phyloP scores from a whole-genome alignment of 1,284 basidiomycete genomes.

The Malassezia vespertilionis region DNA sequence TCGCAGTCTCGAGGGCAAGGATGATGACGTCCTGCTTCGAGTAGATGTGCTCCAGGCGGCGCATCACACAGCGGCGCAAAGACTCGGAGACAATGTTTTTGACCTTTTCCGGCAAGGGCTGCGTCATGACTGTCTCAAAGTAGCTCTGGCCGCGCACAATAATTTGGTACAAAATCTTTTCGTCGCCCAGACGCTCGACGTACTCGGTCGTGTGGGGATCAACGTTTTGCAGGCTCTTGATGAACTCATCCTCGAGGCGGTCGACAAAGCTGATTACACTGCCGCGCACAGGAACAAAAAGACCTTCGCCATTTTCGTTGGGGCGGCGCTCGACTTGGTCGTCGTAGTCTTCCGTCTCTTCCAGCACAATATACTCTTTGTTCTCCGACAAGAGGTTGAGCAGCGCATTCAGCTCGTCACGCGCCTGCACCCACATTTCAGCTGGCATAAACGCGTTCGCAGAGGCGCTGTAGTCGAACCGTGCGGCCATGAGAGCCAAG shows the following conservation, averaged over 20 bases:
- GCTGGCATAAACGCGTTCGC: constrained; percentile 76
- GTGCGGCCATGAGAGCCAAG: constrained; percentile 80
- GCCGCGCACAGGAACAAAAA: constrained; percentile 38
- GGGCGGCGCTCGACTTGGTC: constrained; percentile 77
- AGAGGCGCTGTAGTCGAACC: constrained; percentile 92
- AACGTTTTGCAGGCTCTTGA: constrained; percentile 91
- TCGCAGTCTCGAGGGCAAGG: constrained; percentile 63
- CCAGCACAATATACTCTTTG: constrained; percentile 63
- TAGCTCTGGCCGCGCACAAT: constrained; percentile 83
- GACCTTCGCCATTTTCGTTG: constrained; percentile 49
- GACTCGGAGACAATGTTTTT: constrained; percentile 19
- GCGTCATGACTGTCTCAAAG: constrained; percentile 52
- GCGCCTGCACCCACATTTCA: constrained; percentile 79
- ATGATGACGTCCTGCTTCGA: constrained; percentile 87
- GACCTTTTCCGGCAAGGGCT: constrained; percentile 12
- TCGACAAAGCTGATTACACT: constrained; percentile 62
- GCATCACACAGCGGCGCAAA: constrained; percentile 67
- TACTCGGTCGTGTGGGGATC: constrained; percentile 98
- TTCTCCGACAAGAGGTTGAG: constrained; percentile 66
- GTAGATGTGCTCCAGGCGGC: constrained; percentile 93
- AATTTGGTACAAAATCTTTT: constrained; percentile 83
- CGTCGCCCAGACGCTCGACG: constrained; percentile 72
- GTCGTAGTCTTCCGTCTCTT: constrained; percentile 83
- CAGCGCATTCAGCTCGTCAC: constrained; percentile 77
- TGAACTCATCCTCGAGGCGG: constrained; percentile 95